A percentile compares a stretch with the other conserved stretches of the same genome.
These are phyloP conservation scores for Auricularia cornea DNA, from an alignment of 768 basidiomycete species.

Conservation along the genomic window DNA sequence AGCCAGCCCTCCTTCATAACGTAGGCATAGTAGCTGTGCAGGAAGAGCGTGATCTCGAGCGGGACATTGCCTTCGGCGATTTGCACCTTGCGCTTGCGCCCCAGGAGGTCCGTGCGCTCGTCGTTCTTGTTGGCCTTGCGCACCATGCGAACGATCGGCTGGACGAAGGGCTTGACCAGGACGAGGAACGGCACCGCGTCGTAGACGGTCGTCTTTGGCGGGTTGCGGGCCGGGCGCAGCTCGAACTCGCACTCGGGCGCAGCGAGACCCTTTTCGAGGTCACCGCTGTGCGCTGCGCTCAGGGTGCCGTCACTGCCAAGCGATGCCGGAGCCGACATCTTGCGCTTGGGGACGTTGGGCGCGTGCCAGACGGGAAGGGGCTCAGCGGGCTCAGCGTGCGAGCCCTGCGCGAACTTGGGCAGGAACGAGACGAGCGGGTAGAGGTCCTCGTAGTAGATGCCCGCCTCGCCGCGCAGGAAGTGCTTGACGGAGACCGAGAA, in stretches of 20 bases:
- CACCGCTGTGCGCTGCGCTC: constrained; percentile 4
- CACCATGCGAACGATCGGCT: not conserved
- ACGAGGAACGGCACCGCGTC: constrained; percentile 50
- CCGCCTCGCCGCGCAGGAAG: constrained; percentile 57
- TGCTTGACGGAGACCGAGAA: constrained; percentile 66
- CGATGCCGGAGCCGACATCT: not conserved
- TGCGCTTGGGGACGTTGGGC: constrained; percentile 22
- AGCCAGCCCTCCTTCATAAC: constrained; percentile 36
- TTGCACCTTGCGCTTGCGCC: not conserved
- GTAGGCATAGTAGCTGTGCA: constrained; percentile 44
- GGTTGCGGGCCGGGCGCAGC: constrained; percentile 49
- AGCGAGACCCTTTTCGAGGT: constrained; percentile 38
- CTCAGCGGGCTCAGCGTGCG: constrained; percentile 2
- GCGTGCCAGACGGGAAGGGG: constrained; percentile 49
- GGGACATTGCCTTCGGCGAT: constrained; percentile 41
- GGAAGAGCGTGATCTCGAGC: constrained; percentile 38
- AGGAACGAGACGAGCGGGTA: constrained; percentile 62
- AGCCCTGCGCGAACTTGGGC: constrained; percentile 40
- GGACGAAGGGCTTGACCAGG: constrained; percentile 39
- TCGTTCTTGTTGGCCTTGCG: not conserved
- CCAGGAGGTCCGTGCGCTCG: not conserved
- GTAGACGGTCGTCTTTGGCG: constrained; percentile 38
- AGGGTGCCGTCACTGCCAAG: not conserved
- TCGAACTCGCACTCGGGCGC: constrained; percentile 32
- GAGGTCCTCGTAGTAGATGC: constrained; percentile 67